These are phyloP conservation scores for Pseudohalonectria lignicola DNA, from an alignment of 2,329 filamentous ascomycete genomes.

Conservation along the genomic window DNA sequence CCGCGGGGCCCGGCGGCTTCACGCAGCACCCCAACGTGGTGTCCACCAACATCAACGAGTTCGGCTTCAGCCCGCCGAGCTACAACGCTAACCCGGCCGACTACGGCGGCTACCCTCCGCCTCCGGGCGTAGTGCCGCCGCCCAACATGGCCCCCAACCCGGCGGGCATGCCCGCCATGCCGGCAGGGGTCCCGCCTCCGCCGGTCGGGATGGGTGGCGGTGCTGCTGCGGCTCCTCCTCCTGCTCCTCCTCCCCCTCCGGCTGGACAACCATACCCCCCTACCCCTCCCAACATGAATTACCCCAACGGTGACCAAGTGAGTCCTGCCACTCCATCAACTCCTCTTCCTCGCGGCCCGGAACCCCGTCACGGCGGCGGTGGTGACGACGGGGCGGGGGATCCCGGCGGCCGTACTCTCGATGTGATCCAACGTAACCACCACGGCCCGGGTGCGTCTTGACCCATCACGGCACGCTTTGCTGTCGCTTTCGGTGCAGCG, in stretches of 20 bases:
- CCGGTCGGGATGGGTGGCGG: neutral
- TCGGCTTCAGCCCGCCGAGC: conserved; percentile 29
- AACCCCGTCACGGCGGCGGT: no score
- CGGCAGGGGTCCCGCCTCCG: conserved; percentile 5
- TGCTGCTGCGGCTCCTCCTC: no score
- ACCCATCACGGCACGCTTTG: no score
- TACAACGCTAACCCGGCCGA: conserved; percentile 27
- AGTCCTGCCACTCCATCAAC: no score
- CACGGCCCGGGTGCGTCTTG: conserved; percentile 9
- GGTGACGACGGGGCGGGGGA: no score
- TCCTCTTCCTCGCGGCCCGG: no score
- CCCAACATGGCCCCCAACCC: conserved; percentile 12
- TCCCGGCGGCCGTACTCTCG: no score
- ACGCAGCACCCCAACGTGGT: conserved; percentile 24
- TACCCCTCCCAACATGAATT: neutral
- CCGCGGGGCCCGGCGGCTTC: conserved; percentile 15
- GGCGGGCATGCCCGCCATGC: conserved; percentile 6
- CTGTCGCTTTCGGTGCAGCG: no score
- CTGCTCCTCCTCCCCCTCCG: neutral
- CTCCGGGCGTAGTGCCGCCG: conserved; percentile 11
- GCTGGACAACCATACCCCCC: neutral
- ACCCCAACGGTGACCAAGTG: conserved; percentile 9
- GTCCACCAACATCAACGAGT: conserved; percentile 21
- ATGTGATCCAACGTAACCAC: no score
- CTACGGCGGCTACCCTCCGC: conserved; percentile 22